Evolutionary conservation across 2,329 filamentous ascomycete species (phyloP).

Genomic region (Aspergillus sp.): DNA sequence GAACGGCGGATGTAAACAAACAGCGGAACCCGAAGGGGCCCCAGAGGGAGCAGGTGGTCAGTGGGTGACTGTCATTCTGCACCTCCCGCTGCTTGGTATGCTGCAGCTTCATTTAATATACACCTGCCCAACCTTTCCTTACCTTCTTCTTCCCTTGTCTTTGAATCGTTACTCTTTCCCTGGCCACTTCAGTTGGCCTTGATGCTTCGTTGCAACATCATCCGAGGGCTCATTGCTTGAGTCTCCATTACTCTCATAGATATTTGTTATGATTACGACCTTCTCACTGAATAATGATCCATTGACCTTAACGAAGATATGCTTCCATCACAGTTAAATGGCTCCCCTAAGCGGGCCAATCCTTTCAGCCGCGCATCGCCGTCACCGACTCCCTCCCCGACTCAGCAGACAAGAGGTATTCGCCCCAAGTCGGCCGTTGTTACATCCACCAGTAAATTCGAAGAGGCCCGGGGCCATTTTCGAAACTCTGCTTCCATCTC

Average conservation of each 20-base stretch:
- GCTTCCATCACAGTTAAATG: constrained; percentile 60
- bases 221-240: constrained; percentile 16
- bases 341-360: constrained; percentile 75
- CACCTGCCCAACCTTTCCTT: constrained; percentile 14
- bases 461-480: constrained; percentile 57
- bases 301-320: constrained; percentile 41
- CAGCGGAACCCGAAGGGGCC: constrained; percentile 19
- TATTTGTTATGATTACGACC: constrained; percentile 21
- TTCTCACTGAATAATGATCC: constrained; percentile 31
- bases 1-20: constrained; percentile 45
- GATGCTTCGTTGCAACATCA: constrained; percentile 14
- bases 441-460: constrained; percentile 55
- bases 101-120: constrained; percentile 6
- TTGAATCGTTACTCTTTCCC: neutral
- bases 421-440: constrained; percentile 78
- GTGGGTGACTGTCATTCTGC: constrained; percentile 6
- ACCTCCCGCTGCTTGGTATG: constrained; percentile 6
- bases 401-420: constrained; percentile 42
- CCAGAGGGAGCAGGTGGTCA: constrained; percentile 2
- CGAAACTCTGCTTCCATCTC: constrained; percentile 68
- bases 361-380: constrained; percentile 67
- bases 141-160: constrained; percentile 4
- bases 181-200: constrained; percentile 6
- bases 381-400: constrained; percentile 66
- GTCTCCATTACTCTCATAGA: constrained; percentile 4